These are phyloP conservation scores for Ceratobasidium sp. DNA, from an alignment of 1,284 basidiomycete species.

Conservation along the genomic window DNA sequence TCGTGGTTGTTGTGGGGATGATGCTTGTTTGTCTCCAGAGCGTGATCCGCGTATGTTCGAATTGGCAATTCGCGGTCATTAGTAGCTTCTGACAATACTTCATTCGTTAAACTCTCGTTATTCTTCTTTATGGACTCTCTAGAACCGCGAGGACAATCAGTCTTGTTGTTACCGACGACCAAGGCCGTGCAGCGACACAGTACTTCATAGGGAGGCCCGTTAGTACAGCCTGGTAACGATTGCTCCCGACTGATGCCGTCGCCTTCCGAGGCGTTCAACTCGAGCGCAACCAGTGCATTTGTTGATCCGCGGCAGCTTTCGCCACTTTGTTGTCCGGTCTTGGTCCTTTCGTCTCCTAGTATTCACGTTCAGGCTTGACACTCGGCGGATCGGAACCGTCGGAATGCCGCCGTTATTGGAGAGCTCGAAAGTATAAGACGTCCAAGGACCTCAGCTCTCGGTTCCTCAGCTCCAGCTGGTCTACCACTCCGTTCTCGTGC, in stretches of 20 bases:
- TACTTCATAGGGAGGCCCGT: background rate
- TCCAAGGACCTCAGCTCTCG: background rate
- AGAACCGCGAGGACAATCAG: background rate
- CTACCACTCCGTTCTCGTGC: slow-evolving; percentile 37
- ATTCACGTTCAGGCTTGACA: background rate
- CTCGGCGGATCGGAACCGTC: background rate
- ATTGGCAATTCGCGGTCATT: slow-evolving; percentile 35
- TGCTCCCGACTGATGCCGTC: slow-evolving; percentile 28
- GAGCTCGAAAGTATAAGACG: slow-evolving; percentile 36
- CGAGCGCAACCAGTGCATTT: slow-evolving; percentile 2
- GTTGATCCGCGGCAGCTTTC: background rate
- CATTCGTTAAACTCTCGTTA: slow-evolving; percentile 5
- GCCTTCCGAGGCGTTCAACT: background rate
- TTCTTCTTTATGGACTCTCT: slow-evolving; percentile 8
- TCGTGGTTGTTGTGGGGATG: slow-evolving; percentile 29
- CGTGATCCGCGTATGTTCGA: slow-evolving; percentile 20
- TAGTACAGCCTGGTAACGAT: slow-evolving; percentile 25
- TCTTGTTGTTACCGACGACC: background rate
- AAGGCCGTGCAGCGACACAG: slow-evolving; percentile 14
- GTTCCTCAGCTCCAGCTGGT: slow-evolving; percentile 40
- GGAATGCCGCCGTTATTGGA: background rate
- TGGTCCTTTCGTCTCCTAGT: background rate
- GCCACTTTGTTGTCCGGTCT: slow-evolving; percentile 26
- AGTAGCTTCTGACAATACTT: slow-evolving; percentile 8
- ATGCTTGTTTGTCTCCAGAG: slow-evolving; percentile 31